These are phyloP conservation scores for Pseudocercospora cruenta DNA, from an alignment of 2,329 filamentous ascomycete species.

Conservation along the genomic window DNA sequence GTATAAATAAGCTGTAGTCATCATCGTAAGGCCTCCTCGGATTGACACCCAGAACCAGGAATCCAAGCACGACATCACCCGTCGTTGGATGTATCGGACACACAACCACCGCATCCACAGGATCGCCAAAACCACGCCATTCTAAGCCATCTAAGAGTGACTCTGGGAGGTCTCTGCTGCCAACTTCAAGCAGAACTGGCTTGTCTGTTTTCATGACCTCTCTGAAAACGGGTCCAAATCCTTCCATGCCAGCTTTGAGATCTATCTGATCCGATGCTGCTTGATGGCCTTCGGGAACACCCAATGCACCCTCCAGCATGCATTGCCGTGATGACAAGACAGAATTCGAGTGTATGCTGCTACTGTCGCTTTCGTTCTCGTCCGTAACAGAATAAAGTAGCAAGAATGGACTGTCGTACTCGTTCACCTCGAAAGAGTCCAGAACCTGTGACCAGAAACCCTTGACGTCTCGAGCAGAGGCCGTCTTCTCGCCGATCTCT, in stretches of 20 bases:
- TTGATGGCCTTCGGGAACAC: constrained; percentile 66
- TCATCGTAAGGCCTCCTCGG: constrained; percentile 77
- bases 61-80: constrained; percentile 73
- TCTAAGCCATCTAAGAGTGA: constrained; percentile 68
- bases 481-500: constrained; percentile 76
- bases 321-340: constrained; percentile 65
- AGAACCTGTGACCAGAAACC: constrained; percentile 74
- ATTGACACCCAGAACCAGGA: constrained; percentile 78
- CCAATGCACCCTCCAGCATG: constrained; percentile 71
- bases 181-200: constrained; percentile 69
- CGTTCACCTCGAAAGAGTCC: constrained; percentile 71
- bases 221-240: constrained; percentile 75
- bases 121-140: constrained; percentile 72
- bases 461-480: constrained; percentile 71
- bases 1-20: constrained; percentile 77
- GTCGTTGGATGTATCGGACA: constrained; percentile 80
- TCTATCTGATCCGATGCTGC: constrained; percentile 67
- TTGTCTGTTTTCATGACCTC: constrained; percentile 71
- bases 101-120: constrained; percentile 71
- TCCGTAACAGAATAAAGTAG: constrained; percentile 76
- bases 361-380: constrained; percentile 70
- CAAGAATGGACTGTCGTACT: constrained; percentile 74
- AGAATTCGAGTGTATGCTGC: constrained; percentile 71
- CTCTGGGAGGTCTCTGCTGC: constrained; percentile 65
- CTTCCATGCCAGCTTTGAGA: constrained; percentile 68